Percentiles rank a stretch among this genome's conserved stretches.
Conservation (phyloP, 2,329 filamentous ascomycete genomes). For the Colletotrichum zoysiae region DNA sequence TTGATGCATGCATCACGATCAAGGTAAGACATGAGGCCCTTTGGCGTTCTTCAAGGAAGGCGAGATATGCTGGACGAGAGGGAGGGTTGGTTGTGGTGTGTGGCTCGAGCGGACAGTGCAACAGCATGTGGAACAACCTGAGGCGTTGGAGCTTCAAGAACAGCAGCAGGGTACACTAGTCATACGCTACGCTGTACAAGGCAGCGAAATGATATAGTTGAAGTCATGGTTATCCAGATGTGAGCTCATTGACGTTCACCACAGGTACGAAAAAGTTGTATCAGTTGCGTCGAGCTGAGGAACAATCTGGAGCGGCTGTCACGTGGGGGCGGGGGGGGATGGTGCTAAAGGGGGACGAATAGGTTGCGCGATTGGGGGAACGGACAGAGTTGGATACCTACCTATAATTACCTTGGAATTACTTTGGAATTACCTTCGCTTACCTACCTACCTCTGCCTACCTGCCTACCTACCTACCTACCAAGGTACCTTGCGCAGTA, state of each 20-base stretch:
- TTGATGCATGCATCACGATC: background rate
- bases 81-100: background rate
- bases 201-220: constrained; percentile 26
- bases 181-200: background rate
- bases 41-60: background rate
- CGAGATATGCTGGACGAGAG: background rate
- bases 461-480: no score
- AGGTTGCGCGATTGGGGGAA: constrained; percentile 19
- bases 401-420: background rate
- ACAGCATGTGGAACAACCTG: background rate
- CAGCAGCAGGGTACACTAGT: background rate
- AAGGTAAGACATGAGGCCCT: background rate
- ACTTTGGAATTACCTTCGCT: background rate
- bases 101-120: background rate
- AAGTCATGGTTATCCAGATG: constrained; percentile 35
- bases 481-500: no score
- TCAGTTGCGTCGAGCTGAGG: background rate
- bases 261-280: background rate
- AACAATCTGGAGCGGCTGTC: constrained; percentile 4
- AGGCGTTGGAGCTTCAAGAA: background rate
- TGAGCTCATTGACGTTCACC: background rate
- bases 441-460: no score
- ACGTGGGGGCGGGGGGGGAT: background rate
- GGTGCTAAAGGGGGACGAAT: background rate
- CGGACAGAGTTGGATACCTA: constrained; percentile 14